Conservation (phyloP, 495 filamentous ascomycete genomes). For the Cairneyella variabilis region DNA sequence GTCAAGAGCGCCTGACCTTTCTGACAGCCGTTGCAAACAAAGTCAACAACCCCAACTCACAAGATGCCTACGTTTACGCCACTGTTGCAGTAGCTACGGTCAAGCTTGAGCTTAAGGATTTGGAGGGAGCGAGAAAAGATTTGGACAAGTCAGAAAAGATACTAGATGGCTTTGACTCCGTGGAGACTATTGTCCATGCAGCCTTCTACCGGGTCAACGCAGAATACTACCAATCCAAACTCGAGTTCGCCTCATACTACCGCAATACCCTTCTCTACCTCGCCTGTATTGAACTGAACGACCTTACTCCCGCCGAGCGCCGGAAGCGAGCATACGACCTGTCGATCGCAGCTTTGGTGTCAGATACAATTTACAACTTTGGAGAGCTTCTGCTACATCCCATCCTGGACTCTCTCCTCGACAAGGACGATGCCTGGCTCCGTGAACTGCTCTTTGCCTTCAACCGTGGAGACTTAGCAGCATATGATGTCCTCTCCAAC, state of each 20-base stretch:
- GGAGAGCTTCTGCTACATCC: constrained; percentile 97
- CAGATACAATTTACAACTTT: constrained; percentile 97
- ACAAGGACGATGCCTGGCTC: constrained; percentile 68
- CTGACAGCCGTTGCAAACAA: constrained; percentile 78
- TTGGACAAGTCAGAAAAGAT: constrained; percentile 83
- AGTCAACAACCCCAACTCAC: constrained; percentile 87
- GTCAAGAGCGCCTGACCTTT: constrained; percentile 83
- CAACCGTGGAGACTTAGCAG: constrained; percentile 88
- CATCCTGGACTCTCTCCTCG: constrained; percentile 77
- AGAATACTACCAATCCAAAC: constrained; percentile 85
- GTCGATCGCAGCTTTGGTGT: constrained; percentile 85
- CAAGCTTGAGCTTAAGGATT: constrained; percentile 71
- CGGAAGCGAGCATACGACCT: constrained; percentile 86
- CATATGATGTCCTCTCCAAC: constrained; percentile 74
- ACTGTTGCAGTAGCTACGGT: constrained; percentile 86
- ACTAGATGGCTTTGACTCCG: constrained; percentile 87
- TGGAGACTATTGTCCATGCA: constrained; percentile 94
- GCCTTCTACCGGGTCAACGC: constrained; percentile 95
- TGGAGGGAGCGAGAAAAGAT: constrained; percentile 75
- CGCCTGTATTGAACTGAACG: constrained; percentile 82
- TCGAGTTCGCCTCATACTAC: constrained; percentile 94
- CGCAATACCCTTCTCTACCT: constrained; percentile 97
- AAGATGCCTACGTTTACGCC: constrained; percentile 96
- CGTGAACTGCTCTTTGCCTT: constrained; percentile 93
- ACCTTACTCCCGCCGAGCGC: constrained; percentile 68